phyloP scores from a whole-genome alignment of 345 rosid species.

The Iberis pinnata region DNA sequence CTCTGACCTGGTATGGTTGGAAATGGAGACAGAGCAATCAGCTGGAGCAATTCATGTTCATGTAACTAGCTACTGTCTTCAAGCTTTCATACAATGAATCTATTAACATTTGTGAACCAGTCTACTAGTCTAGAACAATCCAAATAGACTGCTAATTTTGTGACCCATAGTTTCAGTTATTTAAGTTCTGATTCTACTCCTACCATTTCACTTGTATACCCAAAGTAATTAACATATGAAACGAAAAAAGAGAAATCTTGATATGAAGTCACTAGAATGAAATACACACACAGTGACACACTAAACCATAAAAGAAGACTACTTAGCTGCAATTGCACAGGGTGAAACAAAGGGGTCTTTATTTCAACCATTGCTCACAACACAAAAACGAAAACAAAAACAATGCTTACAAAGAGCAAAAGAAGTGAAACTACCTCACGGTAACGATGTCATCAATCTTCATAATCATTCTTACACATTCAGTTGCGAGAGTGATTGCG shows the following conservation, averaged over 20 bases:
- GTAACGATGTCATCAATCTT: slow-evolving; percentile 96
- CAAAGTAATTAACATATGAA: not conserved
- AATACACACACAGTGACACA: slow-evolving; percentile 15
- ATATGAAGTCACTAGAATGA: slow-evolving; percentile 19
- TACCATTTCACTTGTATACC: too few relatives aligned
- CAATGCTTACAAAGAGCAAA: slow-evolving; percentile 18
- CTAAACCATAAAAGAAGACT: slow-evolving; percentile 24
- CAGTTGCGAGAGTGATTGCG: slow-evolving; percentile 78
- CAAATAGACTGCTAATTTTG: not conserved
- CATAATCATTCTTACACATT: slow-evolving; percentile 95
- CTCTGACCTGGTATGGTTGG: slow-evolving; percentile 19
- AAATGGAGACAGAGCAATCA: slow-evolving; percentile 18
- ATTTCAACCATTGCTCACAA: slow-evolving; percentile 21
- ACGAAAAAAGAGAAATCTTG: not conserved
- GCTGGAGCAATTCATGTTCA: slow-evolving; percentile 26
- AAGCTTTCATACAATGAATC: slow-evolving; percentile 16
- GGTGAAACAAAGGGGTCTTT: slow-evolving; percentile 4
- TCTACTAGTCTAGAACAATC: not conserved
- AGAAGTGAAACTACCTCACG: slow-evolving; percentile 57
- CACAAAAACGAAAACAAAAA: slow-evolving; percentile 6
- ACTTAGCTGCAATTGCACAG: slow-evolving; percentile 15
- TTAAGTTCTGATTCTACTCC: not conserved
- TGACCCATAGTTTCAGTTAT: not conserved
- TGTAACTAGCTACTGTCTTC: too few relatives aligned
- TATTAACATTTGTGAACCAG: not conserved